Conservation (phyloP, 106 monocot species). For the Dendrobium catenatum region DNA sequence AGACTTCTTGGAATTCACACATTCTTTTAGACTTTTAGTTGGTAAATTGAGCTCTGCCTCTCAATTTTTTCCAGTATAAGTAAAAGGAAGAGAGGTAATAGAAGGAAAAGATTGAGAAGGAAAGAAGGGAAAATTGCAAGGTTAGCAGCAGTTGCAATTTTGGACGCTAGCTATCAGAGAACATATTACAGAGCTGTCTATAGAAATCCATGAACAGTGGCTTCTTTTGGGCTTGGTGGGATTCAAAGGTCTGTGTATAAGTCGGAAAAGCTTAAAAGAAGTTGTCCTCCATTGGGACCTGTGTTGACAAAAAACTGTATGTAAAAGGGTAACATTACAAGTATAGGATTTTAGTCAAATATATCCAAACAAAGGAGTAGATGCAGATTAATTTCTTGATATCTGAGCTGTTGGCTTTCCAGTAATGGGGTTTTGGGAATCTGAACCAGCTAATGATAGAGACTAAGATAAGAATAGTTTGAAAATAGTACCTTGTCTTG, state of each 20-base stretch:
- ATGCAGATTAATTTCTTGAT: background rate
- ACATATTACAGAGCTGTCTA: background rate
- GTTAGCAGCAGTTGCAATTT: background rate
- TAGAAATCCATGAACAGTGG: background rate
- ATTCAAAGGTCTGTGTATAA: background rate
- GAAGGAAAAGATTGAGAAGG: background rate
- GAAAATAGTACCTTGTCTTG: constrained; percentile 23
- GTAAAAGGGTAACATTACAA: no score
- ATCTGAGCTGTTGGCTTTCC: no score
- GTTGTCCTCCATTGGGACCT: constrained; percentile 13
- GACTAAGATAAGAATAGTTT: background rate
- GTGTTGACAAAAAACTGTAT: no score
- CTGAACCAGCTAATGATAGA: background rate
- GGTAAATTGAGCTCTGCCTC: no score
- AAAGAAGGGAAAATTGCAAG: background rate
- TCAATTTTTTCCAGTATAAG: no score
- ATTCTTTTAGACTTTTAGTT: no score
- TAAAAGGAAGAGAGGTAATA: background rate
- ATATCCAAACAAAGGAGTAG: no score
- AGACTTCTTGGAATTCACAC: no score
- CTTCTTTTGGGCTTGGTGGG: constrained; percentile 1
- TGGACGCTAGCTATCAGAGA: background rate
- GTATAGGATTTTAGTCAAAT: no score
- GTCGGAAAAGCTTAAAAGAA: background rate
- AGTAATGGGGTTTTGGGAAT: background rate